Conservation (phyloP, 352 stramenopile genomes). For the Globisporangium orthogonon region DNA sequence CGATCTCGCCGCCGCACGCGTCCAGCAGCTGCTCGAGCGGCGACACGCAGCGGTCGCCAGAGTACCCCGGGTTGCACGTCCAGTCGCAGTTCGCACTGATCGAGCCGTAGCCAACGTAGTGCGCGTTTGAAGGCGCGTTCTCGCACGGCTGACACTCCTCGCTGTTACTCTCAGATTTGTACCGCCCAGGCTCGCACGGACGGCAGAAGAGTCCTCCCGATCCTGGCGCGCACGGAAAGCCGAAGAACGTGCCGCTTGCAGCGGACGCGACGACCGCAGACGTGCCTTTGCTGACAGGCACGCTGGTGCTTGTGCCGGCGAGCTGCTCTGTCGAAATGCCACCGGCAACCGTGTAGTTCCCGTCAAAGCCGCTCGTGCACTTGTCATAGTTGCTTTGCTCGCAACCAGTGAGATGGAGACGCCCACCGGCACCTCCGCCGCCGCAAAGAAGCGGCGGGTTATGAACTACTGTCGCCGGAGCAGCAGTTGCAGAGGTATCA, state of each 20-base stretch:
- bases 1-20: constrained; percentile 67
- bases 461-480: constrained; percentile 13
- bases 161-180: constrained; percentile 76
- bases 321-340: constrained; percentile 29
- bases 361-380: constrained; percentile 65
- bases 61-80: constrained; percentile 75
- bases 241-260: constrained; percentile 62
- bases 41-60: constrained; percentile 61
- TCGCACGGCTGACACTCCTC: constrained; percentile 56
- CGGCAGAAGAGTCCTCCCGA: constrained; percentile 72
- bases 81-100: constrained; percentile 55
- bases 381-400: constrained; percentile 54
- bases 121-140: constrained; percentile 61
- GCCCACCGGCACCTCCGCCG: constrained; percentile 63
- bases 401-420: constrained; percentile 64
- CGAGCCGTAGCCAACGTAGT: constrained; percentile 46
- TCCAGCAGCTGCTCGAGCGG: constrained; percentile 72
- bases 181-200: constrained; percentile 48
- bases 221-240: constrained; percentile 71
- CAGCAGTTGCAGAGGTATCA: constrained; percentile 18
- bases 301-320: constrained; percentile 7
- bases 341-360: constrained; percentile 73
- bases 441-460: constrained; percentile 35
- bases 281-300: constrained; percentile 8
- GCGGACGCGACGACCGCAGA: constrained; percentile 23